Base-by-base conservation (phyloP, 202 grass and related monocot species). In the Panicum hallii region DNA sequence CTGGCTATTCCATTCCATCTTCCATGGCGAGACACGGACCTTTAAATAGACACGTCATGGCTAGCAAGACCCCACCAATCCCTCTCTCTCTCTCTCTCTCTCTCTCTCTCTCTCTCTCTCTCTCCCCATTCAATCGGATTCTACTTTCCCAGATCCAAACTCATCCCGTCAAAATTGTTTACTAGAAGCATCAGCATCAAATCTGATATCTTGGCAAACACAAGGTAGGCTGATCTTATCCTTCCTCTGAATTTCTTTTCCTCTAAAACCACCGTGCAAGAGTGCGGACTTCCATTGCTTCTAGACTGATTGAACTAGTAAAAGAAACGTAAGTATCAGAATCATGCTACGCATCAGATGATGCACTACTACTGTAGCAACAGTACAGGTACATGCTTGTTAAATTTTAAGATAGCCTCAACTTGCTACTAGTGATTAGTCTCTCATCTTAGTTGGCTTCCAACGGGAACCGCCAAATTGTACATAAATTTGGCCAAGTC, bases 31-130 rank as follows among this genome's bases (percentile, higher is more conserved):
- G 46, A 44, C 75, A 50, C 28, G 41, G 43, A 57, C 38, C 46
- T 79, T 88, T 83, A 83, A 83, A 73, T 83, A 79, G 58, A 83
- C 66, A 79, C 66, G 80, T 78, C 86, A 79, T 34, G 11, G 36
- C 71, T 66, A 54, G 69, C 79, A 77, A 70, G 57, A 45, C 7
- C 40, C 41, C 74, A 61, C 26, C 57, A 76, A 20, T 79, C 22
- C 42, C 32, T 32, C 32, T 32, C 32, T 32, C 32, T 32, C 32
- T 32, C 32, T 32, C 32, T 32, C 32, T 32, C 32, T 32, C 32
- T 32, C 32, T 32, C 32, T 32, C 32, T 32, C 32, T 32, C 32
- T 32, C 32, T 32, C 32, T 32, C 32, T 32, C 32, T 32, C 32
- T 32, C 32, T 32, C 32, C 2, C 32, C 26, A 26, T 26, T 32